Conservation (phyloP, 2,329 filamentous ascomycete genomes). For the Pyrenophora teres region DNA sequence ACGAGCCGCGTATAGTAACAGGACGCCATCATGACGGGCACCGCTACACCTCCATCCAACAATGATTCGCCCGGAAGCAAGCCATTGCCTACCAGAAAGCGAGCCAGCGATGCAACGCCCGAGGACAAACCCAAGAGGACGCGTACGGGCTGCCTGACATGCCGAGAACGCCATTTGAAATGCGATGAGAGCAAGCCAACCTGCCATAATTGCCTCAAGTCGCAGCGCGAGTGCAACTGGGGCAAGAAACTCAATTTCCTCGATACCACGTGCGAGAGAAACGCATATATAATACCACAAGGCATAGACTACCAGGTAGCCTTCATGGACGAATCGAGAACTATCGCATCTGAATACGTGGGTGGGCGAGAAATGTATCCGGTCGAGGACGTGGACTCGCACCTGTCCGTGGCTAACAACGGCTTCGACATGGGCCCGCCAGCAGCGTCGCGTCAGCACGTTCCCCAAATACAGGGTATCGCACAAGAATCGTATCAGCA, state of each 20-base stretch:
- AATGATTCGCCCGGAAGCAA: constrained; percentile 28
- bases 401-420: constrained; percentile 26
- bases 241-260: constrained; percentile 91
- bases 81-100: constrained; percentile 23
- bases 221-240: constrained; percentile 81
- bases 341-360: constrained; percentile 87
- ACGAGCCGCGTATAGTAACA: constrained; percentile 1
- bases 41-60: constrained; percentile 27
- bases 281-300: constrained; percentile 59
- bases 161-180: constrained; percentile 85
- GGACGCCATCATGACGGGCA: constrained; percentile 24
- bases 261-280: constrained; percentile 72
- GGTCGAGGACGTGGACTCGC: constrained; percentile 47
- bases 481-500: constrained; percentile 54
- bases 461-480: constrained; percentile 58
- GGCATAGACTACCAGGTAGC: constrained; percentile 69
- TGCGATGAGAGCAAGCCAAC: constrained; percentile 76
- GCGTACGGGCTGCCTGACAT: constrained; percentile 88
- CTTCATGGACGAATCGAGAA: constrained; percentile 86
- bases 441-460: constrained; percentile 51
- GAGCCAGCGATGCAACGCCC: constrained; percentile 29
- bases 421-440: constrained; percentile 39
- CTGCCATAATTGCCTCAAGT: constrained; percentile 84
- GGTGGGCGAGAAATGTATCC: constrained; percentile 78
- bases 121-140: constrained; percentile 77